Conservation (phyloP, 148 eudicot species). For the Rhododendron kiyosumense region DNA sequence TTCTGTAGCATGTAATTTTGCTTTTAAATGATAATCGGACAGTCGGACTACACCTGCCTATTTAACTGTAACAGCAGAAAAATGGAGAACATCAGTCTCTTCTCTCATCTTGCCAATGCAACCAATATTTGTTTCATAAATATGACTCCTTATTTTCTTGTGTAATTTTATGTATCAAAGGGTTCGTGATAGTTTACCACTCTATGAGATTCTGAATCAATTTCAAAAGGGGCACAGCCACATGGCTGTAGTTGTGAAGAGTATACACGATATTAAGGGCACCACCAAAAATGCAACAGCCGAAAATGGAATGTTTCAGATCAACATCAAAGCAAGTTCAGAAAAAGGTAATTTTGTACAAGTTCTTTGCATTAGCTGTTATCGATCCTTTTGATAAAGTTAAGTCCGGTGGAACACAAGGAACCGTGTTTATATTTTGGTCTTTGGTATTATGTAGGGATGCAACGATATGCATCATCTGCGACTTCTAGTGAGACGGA, state of each 20-base stretch:
- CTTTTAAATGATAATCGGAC: background rate
- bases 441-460: background rate
- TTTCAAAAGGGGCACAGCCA: slow-evolving; percentile 82
- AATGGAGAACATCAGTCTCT: background rate
- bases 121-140: background rate
- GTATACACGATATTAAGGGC: slow-evolving; percentile 19
- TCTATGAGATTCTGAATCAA: slow-evolving; percentile 60
- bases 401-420: background rate
- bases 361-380: background rate
- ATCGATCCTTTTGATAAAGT: background rate
- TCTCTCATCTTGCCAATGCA: background rate
- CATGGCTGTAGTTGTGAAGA: slow-evolving; percentile 69
- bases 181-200: slow-evolving; percentile 52
- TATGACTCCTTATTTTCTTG: background rate
- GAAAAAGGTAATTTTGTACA: slow-evolving; percentile 22
- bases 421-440: background rate
- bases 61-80: background rate
- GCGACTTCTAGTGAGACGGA: slow-evolving; percentile 30
- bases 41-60: background rate
- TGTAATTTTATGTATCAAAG: slow-evolving; percentile 26
- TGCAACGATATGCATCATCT: slow-evolving; percentile 19
- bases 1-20: background rate
- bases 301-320: background rate
- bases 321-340: slow-evolving; percentile 15
- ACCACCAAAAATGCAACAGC: slow-evolving; percentile 14